These are phyloP conservation scores for Solanum hybrid DNA, from an alignment of 305 asterid species.

Conservation along the genomic window DNA sequence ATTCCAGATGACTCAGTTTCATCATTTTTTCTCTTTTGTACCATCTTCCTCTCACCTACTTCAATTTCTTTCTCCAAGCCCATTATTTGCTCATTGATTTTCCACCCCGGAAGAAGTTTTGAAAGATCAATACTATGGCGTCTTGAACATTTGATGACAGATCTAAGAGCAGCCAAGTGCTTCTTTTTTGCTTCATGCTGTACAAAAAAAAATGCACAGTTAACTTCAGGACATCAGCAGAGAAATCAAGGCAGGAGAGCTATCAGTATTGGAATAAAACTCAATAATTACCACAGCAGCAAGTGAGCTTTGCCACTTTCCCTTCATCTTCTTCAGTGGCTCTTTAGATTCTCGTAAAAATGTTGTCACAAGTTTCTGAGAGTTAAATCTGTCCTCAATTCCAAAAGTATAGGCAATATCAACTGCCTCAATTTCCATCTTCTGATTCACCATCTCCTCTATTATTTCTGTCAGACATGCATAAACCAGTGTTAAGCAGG, in stretches of 20 bases:
- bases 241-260: not conserved
- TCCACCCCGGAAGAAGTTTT: slow-evolving; percentile 63
- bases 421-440: slow-evolving; percentile 66
- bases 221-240: not conserved
- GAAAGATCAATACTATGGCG: slow-evolving; percentile 48
- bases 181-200: slow-evolving; percentile 63
- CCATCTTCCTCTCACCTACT: slow-evolving; percentile 19
- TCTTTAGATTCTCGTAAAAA: slow-evolving; percentile 48
- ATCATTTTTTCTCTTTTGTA: slow-evolving; percentile 40
- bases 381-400: slow-evolving; percentile 45
- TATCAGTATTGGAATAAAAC: not conserved
- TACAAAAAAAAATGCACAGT: slow-evolving; percentile 10
- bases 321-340: slow-evolving; percentile 32
- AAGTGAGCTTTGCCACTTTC: slow-evolving; percentile 30
- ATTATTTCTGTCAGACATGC: slow-evolving; percentile 39
- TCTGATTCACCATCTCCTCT: slow-evolving; percentile 44
- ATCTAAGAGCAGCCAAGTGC: slow-evolving; percentile 38
- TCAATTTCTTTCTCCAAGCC: slow-evolving; percentile 44
- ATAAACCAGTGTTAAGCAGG: not conserved
- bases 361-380: slow-evolving; percentile 41
- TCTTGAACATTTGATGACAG: slow-evolving; percentile 44
- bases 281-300: slow-evolving; percentile 27
- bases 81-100: slow-evolving; percentile 41
- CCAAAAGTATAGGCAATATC: slow-evolving; percentile 55
- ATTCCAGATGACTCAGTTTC: slow-evolving; percentile 33